These are phyloP conservation scores for Fusarium verticillioides DNA, from an alignment of 2,329 filamentous ascomycete species.

Conservation along the genomic window DNA sequence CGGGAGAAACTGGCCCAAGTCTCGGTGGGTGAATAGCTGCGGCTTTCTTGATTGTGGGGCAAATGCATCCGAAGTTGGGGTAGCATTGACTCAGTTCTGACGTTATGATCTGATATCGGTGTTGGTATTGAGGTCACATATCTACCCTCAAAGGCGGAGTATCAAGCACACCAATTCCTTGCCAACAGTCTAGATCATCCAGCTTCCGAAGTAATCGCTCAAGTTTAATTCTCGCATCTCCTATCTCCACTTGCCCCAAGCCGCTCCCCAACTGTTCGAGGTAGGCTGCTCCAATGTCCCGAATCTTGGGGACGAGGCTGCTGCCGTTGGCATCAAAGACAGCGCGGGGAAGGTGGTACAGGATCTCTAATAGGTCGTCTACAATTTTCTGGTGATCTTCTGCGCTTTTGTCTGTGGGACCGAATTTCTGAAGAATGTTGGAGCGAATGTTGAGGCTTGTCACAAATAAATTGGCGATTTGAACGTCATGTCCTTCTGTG, in stretches of 20 bases:
- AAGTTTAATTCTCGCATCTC: conserved; percentile 39
- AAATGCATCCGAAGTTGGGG: too few relatives aligned
- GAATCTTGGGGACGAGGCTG: conserved; percentile 50
- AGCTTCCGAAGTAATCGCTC: conserved; percentile 46
- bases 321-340: conserved; percentile 50
- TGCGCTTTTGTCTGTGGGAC: conserved; percentile 18
- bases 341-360: conserved; percentile 49
- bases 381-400: conserved; percentile 48
- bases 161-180: conserved; percentile 33
- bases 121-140: neutral
- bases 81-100: neutral
- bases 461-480: conserved; percentile 52
- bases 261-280: conserved; percentile 42
- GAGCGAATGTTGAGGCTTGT: conserved; percentile 52
- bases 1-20: neutral
- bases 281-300: conserved; percentile 51
- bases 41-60: neutral
- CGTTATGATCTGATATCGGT: neutral
- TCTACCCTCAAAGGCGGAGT: conserved; percentile 2
- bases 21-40: neutral
- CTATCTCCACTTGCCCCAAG: conserved; percentile 3
- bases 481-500: conserved; percentile 51
- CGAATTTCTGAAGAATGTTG: conserved; percentile 50
- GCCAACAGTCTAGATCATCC: conserved; percentile 49
- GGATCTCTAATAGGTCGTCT: conserved; percentile 51